These are phyloP conservation scores for Podila clonocystis DNA, from an alignment of 192 early-diverging fungal species.

Conservation along the genomic window DNA sequence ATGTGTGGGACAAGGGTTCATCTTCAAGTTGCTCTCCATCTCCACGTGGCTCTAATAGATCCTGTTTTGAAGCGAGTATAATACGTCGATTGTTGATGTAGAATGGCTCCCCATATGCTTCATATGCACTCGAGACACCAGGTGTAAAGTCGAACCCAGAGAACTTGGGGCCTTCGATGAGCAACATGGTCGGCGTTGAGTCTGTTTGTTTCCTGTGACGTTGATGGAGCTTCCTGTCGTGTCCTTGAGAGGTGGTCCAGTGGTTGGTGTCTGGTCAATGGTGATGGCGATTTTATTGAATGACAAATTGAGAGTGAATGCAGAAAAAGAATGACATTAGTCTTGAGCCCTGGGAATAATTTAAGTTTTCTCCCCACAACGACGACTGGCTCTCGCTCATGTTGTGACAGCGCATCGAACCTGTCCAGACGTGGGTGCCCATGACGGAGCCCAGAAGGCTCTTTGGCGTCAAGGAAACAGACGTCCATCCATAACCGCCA, in stretches of 20 bases:
- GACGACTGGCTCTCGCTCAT: no score
- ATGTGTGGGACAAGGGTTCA: slow-evolving; percentile 21
- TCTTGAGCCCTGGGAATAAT: no score
- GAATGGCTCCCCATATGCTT: slow-evolving; percentile 5
- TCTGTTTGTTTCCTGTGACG: background rate
- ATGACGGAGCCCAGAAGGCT: background rate
- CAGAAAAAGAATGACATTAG: background rate
- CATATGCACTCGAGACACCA: background rate
- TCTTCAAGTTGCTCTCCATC: background rate
- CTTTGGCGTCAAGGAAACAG: background rate
- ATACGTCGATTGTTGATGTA: slow-evolving; percentile 29
- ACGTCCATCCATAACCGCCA: background rate
- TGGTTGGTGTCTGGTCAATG: background rate
- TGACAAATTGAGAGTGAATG: background rate
- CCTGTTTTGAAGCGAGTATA: slow-evolving; percentile 20
- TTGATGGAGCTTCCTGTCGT: background rate
- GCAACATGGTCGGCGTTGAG: slow-evolving; percentile 8
- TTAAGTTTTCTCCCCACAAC: no score
- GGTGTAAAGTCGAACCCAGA: slow-evolving; percentile 34
- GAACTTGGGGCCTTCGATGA: slow-evolving; percentile 51
- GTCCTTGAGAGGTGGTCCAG: background rate
- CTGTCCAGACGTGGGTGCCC: background rate
- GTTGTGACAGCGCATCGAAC: background rate
- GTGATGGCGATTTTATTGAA: background rate
- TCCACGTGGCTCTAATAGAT: background rate